Conservation (phyloP, 2,329 filamentous ascomycete species). For the Aspergillus tubingensis region DNA sequence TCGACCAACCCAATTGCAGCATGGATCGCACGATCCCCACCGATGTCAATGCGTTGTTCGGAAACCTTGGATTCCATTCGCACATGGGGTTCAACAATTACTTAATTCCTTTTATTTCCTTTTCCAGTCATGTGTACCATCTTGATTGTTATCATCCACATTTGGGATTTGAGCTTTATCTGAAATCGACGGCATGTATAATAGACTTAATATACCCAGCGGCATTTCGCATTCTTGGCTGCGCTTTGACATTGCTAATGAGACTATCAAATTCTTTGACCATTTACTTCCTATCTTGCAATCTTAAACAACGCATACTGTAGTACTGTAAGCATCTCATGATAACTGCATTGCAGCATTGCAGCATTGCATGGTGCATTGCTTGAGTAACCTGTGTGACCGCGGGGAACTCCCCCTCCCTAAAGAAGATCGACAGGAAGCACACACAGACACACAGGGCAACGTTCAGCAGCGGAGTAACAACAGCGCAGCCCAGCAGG, state of each 20-base stretch:
- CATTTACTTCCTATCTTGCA: background rate
- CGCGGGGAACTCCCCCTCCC: background rate
- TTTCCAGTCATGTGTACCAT: slow-evolving; percentile 20
- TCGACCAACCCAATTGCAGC: slow-evolving; percentile 6
- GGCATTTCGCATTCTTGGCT: slow-evolving; percentile 25
- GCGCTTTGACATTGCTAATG: slow-evolving; percentile 17
- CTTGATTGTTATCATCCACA: slow-evolving; percentile 12
- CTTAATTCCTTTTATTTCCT: slow-evolving; percentile 12
- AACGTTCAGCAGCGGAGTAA: background rate
- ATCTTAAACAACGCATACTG: background rate
- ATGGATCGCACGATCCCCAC: slow-evolving; percentile 9
- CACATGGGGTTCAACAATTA: slow-evolving; percentile 8
- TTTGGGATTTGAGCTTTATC: slow-evolving; percentile 17
- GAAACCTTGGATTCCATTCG: slow-evolving; percentile 8
- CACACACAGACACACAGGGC: background rate
- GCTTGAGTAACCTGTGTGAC: background rate
- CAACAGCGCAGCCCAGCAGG: background rate
- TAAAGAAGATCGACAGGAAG: background rate
- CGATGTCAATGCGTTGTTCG: slow-evolving; percentile 15
- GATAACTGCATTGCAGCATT: background rate
- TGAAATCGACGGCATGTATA: slow-evolving; percentile 38
- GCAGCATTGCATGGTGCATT: background rate
- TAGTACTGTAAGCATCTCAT: background rate
- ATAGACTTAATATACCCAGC: slow-evolving; percentile 45
- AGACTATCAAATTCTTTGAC: slow-evolving; percentile 5